Conservation (phyloP, 768 basidiomycete genomes). For the Lactarius indigo region DNA sequence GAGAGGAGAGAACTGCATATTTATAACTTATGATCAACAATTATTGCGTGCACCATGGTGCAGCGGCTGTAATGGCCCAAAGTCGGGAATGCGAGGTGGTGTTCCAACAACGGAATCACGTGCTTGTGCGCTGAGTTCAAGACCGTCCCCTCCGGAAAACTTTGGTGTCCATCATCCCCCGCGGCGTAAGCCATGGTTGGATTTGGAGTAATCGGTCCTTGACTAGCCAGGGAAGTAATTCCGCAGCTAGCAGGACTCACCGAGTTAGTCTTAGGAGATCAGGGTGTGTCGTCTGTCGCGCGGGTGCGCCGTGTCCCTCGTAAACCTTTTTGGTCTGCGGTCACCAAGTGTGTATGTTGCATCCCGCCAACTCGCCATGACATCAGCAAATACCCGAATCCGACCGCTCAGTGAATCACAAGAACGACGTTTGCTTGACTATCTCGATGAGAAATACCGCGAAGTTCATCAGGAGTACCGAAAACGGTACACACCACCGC, state of each 20-base stretch:
- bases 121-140: slow-evolving; percentile 87
- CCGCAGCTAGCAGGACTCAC: slow-evolving; percentile 82
- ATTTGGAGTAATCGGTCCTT: slow-evolving; percentile 83
- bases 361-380: not conserved
- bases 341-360: too few relatives aligned
- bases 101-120: slow-evolving; percentile 49
- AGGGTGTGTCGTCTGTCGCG: slow-evolving; percentile 84
- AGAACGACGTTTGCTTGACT: slow-evolving; percentile 61
- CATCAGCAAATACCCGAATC: not conserved
- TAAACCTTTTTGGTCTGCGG: slow-evolving; percentile 60
- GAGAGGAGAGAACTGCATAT: not conserved
- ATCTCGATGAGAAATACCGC: slow-evolving; percentile 62
- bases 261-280: slow-evolving; percentile 93
- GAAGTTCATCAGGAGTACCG: slow-evolving; percentile 66
- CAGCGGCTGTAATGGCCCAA: slow-evolving; percentile 81
- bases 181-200: slow-evolving; percentile 57
- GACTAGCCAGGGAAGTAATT: slow-evolving; percentile 91
- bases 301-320: slow-evolving; percentile 65
- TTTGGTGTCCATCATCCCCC: slow-evolving; percentile 75
- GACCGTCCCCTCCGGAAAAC: slow-evolving; percentile 93
- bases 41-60: slow-evolving; percentile 37
- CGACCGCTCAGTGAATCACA: slow-evolving; percentile 36
- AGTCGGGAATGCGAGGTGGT: slow-evolving; percentile 77
- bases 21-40: accelerated
- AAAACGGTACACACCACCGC: slow-evolving; percentile 47